Evolutionary conservation across 2,329 filamentous ascomycete genomes (phyloP), one percentile per base, ranked within the genome.

Genomic region (Phyllosticta paracitricarpa): DNA sequence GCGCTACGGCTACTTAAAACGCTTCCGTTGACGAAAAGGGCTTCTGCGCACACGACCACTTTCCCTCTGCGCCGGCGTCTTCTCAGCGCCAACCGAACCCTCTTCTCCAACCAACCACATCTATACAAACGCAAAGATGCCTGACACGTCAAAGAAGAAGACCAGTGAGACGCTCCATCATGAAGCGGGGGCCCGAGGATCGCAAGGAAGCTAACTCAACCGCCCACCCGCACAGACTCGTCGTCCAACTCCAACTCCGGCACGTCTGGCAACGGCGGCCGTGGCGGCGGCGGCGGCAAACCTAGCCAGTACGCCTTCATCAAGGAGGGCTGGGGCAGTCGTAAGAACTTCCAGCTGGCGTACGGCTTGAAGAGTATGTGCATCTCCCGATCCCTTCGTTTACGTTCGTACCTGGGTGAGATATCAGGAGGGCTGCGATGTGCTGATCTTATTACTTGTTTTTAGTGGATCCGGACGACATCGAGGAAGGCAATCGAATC

Each of bases 171-270:
- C 28, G 28, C 28, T 30, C 28, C 4, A 30, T 5, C 6, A 30
- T 30, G 28, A 30, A 7, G 28, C 28, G 28, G 28, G 28, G 28
- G 28, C 1, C 28, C 28, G 7, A 30, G 28, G 28, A 30, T 6
- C 28, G 28, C 24, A 52, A 22, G 19, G 19, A 22, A 17, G 33
- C 10, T 17, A 17, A 17, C 10, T 9, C 14, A 40, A 40, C 33
- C 33, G 17, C 33, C 14, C 51, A 10, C 51, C 19, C 86, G 1
- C 86, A 17, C 33, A 40, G 33, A 40, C 33, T 40, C 33, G 7
- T 40, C 33, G 33, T 14, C 33, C 33, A 40, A 40, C 33, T 2
- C 33, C 33, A 40, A 40, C 33, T 40, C 33, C 33, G 9, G 33
- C 33, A 40, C 12, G 33, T 40, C 14, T 40, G 33, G 33, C 33